Conservation (phyloP, 371 early-diverging fungal species). For the Mortierella sp. region DNA sequence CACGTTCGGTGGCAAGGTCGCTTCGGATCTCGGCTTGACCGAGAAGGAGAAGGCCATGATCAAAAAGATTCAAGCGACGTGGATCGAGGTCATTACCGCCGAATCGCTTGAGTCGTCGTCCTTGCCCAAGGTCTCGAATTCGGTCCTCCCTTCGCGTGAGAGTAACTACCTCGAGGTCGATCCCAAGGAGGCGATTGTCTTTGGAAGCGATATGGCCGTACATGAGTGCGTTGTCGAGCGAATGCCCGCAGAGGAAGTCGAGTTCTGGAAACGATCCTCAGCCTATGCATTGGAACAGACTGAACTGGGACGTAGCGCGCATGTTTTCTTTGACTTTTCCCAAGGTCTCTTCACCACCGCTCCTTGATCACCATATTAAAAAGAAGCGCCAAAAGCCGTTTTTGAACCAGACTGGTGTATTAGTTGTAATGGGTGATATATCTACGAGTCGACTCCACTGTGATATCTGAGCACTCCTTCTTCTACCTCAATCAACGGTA, state of each 20-base stretch:
- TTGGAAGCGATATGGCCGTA: neutral
- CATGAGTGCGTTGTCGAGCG: neutral
- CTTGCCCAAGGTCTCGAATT: neutral
- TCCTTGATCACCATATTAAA: neutral
- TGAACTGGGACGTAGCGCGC: neutral
- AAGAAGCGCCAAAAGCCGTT: neutral
- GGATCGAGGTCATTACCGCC: neutral
- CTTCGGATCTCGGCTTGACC: neutral
- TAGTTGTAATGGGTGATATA: neutral
- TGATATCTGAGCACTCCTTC: conserved; percentile 36
- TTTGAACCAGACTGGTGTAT: neutral
- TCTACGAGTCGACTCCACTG: conserved; percentile 5
- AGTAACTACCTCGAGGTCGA: neutral
- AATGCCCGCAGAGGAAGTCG: neutral
- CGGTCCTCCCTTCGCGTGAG: neutral
- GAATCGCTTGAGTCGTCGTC: neutral
- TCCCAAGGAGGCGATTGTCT: neutral
- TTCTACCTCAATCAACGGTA: conserved; percentile 15
- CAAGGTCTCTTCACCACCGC: neutral
- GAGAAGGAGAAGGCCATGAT: neutral
- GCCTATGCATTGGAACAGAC: neutral
- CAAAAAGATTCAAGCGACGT: neutral
- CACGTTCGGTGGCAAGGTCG: neutral
- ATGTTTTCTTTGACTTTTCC: neutral
- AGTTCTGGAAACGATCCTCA: neutral